Percentiles rank a stretch among this genome's conserved stretches.
These are phyloP conservation scores for Coemansia sp. DNA, from an alignment of 192 early-diverging fungal species.

Conservation along the genomic window DNA sequence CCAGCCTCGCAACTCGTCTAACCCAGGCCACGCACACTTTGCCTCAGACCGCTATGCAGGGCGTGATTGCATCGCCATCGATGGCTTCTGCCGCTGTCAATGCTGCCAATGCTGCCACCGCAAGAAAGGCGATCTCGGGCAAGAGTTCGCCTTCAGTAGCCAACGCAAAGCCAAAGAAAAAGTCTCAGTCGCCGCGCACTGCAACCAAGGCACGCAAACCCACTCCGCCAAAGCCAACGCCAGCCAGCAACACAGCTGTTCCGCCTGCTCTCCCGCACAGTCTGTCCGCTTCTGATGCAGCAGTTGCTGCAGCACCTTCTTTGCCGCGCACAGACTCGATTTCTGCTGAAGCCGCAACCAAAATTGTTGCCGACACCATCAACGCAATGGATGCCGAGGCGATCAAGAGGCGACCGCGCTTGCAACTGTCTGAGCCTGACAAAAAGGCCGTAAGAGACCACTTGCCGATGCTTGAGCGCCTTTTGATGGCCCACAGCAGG, in stretches of 20 bases:
- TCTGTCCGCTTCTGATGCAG: not conserved
- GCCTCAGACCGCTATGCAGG: conserved; percentile 11
- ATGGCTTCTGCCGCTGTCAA: not conserved
- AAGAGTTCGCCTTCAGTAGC: conserved; percentile 32
- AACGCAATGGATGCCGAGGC: not conserved
- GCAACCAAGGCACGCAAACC: conserved; percentile 33
- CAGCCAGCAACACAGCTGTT: not conserved
- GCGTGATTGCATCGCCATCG: conserved; percentile 16
- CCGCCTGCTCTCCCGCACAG: not conserved
- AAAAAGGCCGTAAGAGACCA: conserved; percentile 18
- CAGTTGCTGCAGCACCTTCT: not conserved
- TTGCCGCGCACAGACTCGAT: conserved; percentile 15
- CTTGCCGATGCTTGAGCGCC: conserved; percentile 13
- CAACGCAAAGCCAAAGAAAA: conserved; percentile 38
- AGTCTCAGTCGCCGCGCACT: conserved; percentile 44
- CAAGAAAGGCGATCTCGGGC: conserved; percentile 20
- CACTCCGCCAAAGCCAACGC: conserved; percentile 1
- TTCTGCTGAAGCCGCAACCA: conserved; percentile 27
- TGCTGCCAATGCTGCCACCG: conserved; percentile 1
- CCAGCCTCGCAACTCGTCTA: not conserved
- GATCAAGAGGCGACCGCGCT: not conserved
- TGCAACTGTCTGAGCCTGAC: conserved; percentile 16
- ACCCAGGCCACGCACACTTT: no score
- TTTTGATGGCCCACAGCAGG: conserved; percentile 5
- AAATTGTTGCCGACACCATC: conserved; percentile 14